Conservation (phyloP, 305 asterid species). For the Solanum hybrid region DNA sequence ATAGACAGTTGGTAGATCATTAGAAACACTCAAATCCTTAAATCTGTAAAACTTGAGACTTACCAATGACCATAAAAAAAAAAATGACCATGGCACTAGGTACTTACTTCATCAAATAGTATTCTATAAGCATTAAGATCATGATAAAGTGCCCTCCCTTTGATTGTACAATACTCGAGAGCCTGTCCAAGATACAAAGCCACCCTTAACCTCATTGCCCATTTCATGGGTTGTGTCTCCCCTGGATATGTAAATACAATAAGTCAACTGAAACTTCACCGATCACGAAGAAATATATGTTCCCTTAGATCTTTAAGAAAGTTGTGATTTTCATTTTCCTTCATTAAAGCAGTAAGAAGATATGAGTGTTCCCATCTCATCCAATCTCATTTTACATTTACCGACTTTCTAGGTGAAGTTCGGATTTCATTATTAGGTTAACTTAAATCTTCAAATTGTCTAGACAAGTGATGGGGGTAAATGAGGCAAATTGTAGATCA, state of each 20-base stretch:
- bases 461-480: not conserved
- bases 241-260: slow-evolving; percentile 26
- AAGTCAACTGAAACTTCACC: not conserved
- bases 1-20: slow-evolving; percentile 10
- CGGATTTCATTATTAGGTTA: not conserved
- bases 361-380: not conserved
- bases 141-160: slow-evolving; percentile 58
- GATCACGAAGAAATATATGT: not conserved
- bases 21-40: not conserved
- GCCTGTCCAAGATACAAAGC: slow-evolving; percentile 59
- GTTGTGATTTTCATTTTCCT: not conserved
- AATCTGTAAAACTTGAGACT: slow-evolving; percentile 13
- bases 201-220: slow-evolving; percentile 80
- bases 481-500: not conserved
- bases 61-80: slow-evolving; percentile 10
- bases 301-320: not conserved
- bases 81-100: not conserved
- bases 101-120: slow-evolving; percentile 48
- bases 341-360: not conserved
- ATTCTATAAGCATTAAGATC: slow-evolving; percentile 76
- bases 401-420: not conserved
- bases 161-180: slow-evolving; percentile 53
- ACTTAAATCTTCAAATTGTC: not conserved
- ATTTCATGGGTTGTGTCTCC: slow-evolving; percentile 69
- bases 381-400: not conserved